Evolutionary conservation across 306 rosid species (phyloP).

Genomic region (Pachyrhizus erosus): DNA sequence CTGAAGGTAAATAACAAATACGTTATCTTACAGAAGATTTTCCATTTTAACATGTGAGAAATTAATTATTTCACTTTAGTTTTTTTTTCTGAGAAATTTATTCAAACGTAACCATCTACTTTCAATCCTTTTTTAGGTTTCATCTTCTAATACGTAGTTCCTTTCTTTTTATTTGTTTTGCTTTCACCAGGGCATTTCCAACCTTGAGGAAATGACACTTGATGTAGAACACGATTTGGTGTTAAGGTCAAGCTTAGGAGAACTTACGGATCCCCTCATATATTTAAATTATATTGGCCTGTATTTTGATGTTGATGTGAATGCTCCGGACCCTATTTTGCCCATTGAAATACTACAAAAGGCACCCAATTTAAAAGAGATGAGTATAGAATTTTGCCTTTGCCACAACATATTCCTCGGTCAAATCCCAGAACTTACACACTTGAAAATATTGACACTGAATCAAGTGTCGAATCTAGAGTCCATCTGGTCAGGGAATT

Average conservation of each 20-base stretch:
- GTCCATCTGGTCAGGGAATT: too few relatives aligned
- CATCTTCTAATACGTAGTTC: not conserved
- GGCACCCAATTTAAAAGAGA: not conserved
- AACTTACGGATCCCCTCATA: not conserved
- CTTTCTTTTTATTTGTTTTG: too few relatives aligned
- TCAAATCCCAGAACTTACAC: not conserved
- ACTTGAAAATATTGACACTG: not conserved
- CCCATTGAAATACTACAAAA: not conserved
- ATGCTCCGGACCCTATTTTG: not conserved
- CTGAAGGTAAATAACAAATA: too few relatives aligned
- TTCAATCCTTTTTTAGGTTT: not conserved
- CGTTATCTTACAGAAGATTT: too few relatives aligned
- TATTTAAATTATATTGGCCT: not conserved
- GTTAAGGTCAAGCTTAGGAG: not conserved
- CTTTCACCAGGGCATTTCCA: constrained; percentile 5
- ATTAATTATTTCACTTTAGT: too few relatives aligned
- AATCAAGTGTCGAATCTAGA: too few relatives aligned
- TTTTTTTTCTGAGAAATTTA: too few relatives aligned
- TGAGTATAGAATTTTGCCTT: not conserved
- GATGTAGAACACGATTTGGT: not conserved
- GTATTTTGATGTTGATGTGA: not conserved
- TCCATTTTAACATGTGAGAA: too few relatives aligned
- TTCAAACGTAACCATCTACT: too few relatives aligned
- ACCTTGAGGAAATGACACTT: not conserved
- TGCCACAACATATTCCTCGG: not conserved